These are phyloP conservation scores for Nakataea oryzae DNA, from an alignment of 2,329 filamentous ascomycete species.

Conservation along the genomic window DNA sequence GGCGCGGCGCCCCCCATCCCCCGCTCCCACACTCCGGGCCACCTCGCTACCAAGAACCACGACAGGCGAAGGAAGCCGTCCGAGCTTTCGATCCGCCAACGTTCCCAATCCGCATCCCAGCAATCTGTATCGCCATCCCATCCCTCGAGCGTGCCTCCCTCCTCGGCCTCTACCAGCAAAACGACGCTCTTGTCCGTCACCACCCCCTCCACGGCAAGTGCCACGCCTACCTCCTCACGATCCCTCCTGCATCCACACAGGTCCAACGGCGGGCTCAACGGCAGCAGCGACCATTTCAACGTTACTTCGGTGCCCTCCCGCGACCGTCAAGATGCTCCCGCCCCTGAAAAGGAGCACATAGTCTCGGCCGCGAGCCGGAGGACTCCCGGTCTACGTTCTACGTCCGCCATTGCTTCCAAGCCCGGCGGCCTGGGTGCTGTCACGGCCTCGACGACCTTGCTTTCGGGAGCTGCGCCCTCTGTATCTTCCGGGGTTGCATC, in stretches of 20 bases:
- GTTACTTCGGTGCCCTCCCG: conserved; percentile 7
- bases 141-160: conserved; percentile 16
- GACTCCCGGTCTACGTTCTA: conserved; percentile 37
- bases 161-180: conserved; percentile 12
- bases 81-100: conserved; percentile 41
- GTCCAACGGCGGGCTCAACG: conserved; percentile 6
- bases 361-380: conserved; percentile 17
- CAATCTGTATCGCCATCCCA: conserved; percentile 15
- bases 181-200: neutral
- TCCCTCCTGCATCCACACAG: conserved; percentile 5
- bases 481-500: neutral
- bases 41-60: conserved; percentile 48
- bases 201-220: neutral
- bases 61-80: conserved; percentile 38
- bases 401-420: conserved; percentile 36
- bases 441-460: neutral
- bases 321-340: conserved; percentile 1
- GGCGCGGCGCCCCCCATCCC: conserved; percentile 28
- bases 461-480: neutral
- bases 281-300: conserved; percentile 10
- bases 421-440: conserved; percentile 5
- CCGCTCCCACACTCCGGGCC: conserved; percentile 52
- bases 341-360: neutral
- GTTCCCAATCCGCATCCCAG: conserved; percentile 26
- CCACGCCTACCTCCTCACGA: conserved; percentile 2